Evolutionary conservation across 345 rosid genomes (phyloP).

Genomic region (Microthlaspi erraticum): DNA sequence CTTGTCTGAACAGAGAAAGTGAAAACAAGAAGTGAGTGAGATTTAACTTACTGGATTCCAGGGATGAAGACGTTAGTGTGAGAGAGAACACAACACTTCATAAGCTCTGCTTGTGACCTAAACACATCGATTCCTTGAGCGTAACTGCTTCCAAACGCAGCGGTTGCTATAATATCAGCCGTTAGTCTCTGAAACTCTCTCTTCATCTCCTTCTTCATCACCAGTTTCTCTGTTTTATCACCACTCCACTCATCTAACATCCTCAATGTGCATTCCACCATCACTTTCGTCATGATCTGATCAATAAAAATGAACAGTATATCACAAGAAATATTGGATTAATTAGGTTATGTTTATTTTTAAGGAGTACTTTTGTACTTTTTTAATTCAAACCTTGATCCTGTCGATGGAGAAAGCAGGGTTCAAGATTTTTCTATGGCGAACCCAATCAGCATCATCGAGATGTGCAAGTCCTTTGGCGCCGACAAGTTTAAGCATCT

Average conservation of each 20-base stretch:
- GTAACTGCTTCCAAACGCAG: slow-evolving; percentile 61
- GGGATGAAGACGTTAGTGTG: slow-evolving; percentile 43
- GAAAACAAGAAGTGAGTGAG: neutral
- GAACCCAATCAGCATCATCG: slow-evolving; percentile 51
- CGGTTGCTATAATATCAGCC: slow-evolving; percentile 56
- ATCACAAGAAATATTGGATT: no score
- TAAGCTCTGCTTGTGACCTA: slow-evolving; percentile 52
- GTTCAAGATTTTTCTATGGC: slow-evolving; percentile 48
- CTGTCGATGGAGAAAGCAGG: slow-evolving; percentile 58
- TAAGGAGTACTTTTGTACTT: neutral
- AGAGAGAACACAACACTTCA: slow-evolving; percentile 38
- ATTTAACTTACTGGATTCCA: slow-evolving; percentile 48
- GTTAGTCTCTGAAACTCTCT: slow-evolving; percentile 49
- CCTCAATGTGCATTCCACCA: slow-evolving; percentile 41
- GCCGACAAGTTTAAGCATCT: slow-evolving; percentile 38
- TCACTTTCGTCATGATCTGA: slow-evolving; percentile 34
- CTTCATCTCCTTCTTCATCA: slow-evolving; percentile 31
- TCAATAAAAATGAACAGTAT: no score
- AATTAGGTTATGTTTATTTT: no score
- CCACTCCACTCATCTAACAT: slow-evolving; percentile 50
- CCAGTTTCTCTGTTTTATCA: neutral
- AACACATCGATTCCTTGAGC: slow-evolving; percentile 52
- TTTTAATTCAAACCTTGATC: slow-evolving; percentile 46
- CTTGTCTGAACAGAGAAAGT: neutral
- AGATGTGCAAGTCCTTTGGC: slow-evolving; percentile 43